A percentile compares a stretch with the other conserved stretches of the same genome.
Conservation (phyloP, 352 stramenopile species). For the Thalassiosira mediterranea region DNA sequence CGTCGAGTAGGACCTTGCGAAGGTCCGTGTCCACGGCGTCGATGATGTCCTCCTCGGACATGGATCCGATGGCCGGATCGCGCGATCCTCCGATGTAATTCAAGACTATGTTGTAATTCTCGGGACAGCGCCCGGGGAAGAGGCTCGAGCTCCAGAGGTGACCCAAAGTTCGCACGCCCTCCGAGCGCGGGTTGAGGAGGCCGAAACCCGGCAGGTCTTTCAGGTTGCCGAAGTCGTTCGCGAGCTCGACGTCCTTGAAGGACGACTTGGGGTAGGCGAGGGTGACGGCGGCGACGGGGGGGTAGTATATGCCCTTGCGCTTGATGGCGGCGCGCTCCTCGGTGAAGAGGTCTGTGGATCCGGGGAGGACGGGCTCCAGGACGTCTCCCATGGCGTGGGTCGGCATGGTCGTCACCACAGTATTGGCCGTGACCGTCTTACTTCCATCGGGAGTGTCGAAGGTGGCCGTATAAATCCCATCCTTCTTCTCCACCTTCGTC, state of each 20-base stretch:
- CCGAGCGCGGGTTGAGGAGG: slow-evolving; percentile 71
- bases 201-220: slow-evolving; percentile 80
- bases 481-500: slow-evolving; percentile 64
- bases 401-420: slow-evolving; percentile 83
- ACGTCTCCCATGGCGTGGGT: slow-evolving; percentile 70
- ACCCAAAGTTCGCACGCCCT: slow-evolving; percentile 83
- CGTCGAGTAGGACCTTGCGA: slow-evolving; percentile 83
- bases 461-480: slow-evolving; percentile 64
- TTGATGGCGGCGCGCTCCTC: slow-evolving; percentile 57
- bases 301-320: slow-evolving; percentile 83
- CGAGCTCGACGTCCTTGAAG: slow-evolving; percentile 82
- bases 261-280: slow-evolving; percentile 85
- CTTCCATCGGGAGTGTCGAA: slow-evolving; percentile 76
- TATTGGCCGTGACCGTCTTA: slow-evolving; percentile 65
- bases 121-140: slow-evolving; percentile 84
- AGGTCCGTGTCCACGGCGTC: slow-evolving; percentile 81
- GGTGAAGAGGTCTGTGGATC: slow-evolving; percentile 64
- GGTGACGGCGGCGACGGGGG: slow-evolving; percentile 84
- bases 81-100: slow-evolving; percentile 88
- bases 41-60: slow-evolving; percentile 83
- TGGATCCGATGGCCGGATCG: slow-evolving; percentile 80
- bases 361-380: slow-evolving; percentile 67
- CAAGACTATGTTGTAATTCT: slow-evolving; percentile 85
- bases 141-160: slow-evolving; percentile 87
- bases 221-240: slow-evolving; percentile 79